Conservation (phyloP, 768 basidiomycete genomes). For the Phaeotremella fagi region DNA sequence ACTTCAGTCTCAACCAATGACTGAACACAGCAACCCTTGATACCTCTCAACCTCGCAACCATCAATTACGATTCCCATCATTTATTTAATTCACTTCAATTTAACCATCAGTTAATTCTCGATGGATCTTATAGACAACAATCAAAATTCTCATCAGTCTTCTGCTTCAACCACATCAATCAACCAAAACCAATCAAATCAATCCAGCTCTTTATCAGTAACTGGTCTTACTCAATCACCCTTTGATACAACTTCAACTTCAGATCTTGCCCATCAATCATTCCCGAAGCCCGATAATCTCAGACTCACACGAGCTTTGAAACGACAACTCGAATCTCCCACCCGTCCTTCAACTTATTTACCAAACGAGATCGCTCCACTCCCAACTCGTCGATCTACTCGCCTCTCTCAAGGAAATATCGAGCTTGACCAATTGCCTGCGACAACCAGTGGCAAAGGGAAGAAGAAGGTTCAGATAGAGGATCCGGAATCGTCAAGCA, state of each 20-base stretch:
- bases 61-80: too few species aligned
- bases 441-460: constrained; percentile 13
- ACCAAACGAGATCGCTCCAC: background rate
- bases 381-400: constrained; percentile 22
- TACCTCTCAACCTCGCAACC: too few species aligned
- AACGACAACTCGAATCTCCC: background rate
- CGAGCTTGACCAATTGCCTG: constrained; percentile 1
- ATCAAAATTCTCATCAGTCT: constrained; percentile 18
- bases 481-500: constrained; percentile 2
- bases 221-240: background rate
- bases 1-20: too few species aligned
- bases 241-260: background rate
- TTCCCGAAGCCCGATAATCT: background rate
- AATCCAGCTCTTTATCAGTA: background rate
- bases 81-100: too few species aligned
- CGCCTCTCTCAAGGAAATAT: constrained; percentile 12
- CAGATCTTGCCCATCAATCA: constrained; percentile 1
- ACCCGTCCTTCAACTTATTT: background rate
- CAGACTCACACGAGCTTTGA: background rate
- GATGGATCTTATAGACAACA: constrained; percentile 14
- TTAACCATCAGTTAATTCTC: too few species aligned
- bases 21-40: too few species aligned
- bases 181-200: background rate
- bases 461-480: constrained; percentile 24
- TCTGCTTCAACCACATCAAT: constrained; percentile 1